Evolutionary conservation across 23 red algal genomes (phyloP), one percentile per base, ranked within the genome.

Genomic region (Cyanidium caldarium): DNA sequence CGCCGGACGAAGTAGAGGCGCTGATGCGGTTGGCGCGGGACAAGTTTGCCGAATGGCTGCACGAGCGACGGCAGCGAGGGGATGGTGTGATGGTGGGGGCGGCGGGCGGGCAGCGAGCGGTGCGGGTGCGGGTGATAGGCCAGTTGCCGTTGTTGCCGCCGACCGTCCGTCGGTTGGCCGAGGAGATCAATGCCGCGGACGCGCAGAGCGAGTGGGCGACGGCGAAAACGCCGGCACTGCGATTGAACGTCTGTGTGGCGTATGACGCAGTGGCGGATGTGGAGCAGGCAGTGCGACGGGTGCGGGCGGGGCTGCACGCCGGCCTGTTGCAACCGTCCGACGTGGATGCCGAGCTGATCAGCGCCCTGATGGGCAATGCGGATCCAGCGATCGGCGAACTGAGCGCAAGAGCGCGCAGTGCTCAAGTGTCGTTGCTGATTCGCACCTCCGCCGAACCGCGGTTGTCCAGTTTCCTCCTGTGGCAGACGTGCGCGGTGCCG

Each of bases 171-270:
- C 21, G 23, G 19, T 25, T 61, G 51, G 51, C 51, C n/a, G 51
- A 61, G 21, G 51, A 61, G 51, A 61, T 61, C 51, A 61, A 61
- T 28, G 35, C 72, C 82, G 10, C 69, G 68, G 20, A 61, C 42
- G 20, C 15, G 39, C 37, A 67, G 75, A 44, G 58, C 56, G n/a
- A 66, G 68, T 21, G 33, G 74, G 30, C 76, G 77, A 80, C 37
- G 46, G 26, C 61, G 73, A 26, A 88, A 78, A 29, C 68, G 66
- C 28, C 36, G 38, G 38, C 68, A 86, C 35, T 66, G 28, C 10
- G 84, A 69, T 45, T 98, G n/a, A 98, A 87, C 43, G 88, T 98
- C 28, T 88, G 84, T 21, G 87, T 98, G 38, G 81, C 79, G 2
- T 98, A 98, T 68, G 81, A 77, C 40, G 71, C 79, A 29, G 42